Evolutionary conservation across 2,329 filamentous ascomycete species (phyloP), one percentile per base, ranked within the genome.

Genomic region (Fusarium gaditjirri): DNA sequence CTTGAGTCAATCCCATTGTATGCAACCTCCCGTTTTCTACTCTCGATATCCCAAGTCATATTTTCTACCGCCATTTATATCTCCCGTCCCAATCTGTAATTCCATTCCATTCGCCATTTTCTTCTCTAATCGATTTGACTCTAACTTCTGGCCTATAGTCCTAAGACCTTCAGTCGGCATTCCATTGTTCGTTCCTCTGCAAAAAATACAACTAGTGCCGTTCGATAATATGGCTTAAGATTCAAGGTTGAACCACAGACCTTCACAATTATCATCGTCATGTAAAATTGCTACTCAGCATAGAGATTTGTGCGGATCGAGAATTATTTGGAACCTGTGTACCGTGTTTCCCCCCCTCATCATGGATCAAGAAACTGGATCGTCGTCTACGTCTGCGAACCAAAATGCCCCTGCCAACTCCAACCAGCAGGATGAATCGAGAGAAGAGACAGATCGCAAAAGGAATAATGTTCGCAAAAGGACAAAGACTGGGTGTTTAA

Each of bases 401-500:
- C 70, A 73, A 46, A 72, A 75, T 53, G 62, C 79, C 41, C 80
- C 80, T 61, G 74, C 75, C 21, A 74, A 77, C 42, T 76, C 81
- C 36, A 72, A 79, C 8, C 78, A 80, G 31, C 80, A 79, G 78
- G 64, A 80, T 72, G 81, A 79, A 58, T 81, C 80, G 17, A 80
- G 82, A 31, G 84, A 84, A 16, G 84, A 85, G 50, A 75, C 79
- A n/a, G 81, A 81, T 56, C 78, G 81, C 27, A 88, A 86, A 74
- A 88, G 86, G 75, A 75, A 82, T 6, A 80, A 85, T 23, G 81
- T 84, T 27, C 88, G 89, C 75, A 94, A 91, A 80, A 87, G 95
- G 76, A 97, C 95, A 56, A 98, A 98, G 84, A 97, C 95, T 5
- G 95, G 95, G 19, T 98, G 95, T 80, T 83, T 97, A 68, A 98